phyloP scores from a whole-genome alignment of 768 basidiomycete species.

The Tylopilus sp. region DNA sequence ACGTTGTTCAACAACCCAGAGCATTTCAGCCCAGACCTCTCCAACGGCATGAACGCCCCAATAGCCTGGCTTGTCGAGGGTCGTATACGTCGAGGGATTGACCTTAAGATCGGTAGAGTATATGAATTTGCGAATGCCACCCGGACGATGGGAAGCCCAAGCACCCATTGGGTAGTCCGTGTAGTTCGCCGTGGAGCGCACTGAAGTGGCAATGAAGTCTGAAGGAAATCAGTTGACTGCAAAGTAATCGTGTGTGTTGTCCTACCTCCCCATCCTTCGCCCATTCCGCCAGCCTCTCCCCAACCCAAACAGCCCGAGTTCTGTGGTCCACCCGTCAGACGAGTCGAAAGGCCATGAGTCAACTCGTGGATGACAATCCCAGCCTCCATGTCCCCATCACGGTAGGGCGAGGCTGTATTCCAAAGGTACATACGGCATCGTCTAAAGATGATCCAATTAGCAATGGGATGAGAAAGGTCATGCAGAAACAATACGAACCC shows the following conservation, averaged over 20 bases:
- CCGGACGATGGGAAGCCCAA: conserved; percentile 81
- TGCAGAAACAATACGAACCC: conserved; percentile 36
- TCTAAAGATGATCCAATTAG: conserved; percentile 9
- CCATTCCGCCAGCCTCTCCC: conserved; percentile 97
- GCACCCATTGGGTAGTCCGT: conserved; percentile 88
- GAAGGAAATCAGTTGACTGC: background rate
- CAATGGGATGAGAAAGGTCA: background rate
- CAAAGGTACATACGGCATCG: conserved; percentile 97
- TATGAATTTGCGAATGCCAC: conserved; percentile 83
- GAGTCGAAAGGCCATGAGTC: conserved; percentile 87
- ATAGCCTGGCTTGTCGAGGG: conserved; percentile 89
- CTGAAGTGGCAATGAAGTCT: conserved; percentile 86
- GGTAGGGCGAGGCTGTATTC: conserved; percentile 86
- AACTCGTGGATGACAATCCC: conserved; percentile 95
- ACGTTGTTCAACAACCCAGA: conserved; percentile 73
- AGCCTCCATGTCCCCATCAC: conserved; percentile 94
- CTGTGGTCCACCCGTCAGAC: conserved; percentile 89
- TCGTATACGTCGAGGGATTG: conserved; percentile 94
- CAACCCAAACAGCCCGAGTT: conserved; percentile 94
- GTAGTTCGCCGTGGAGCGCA: conserved; percentile 71
- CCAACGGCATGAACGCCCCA: conserved; percentile 92
- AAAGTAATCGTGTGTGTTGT: background rate
- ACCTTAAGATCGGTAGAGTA: conserved; percentile 76
- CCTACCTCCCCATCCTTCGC: conserved; percentile 90
- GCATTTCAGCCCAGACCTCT: conserved; percentile 93